Evolutionary conservation across 345 rosid species (phyloP), one percentile per base, ranked within the genome.

Genomic region (Toxicodendron radicans): DNA sequence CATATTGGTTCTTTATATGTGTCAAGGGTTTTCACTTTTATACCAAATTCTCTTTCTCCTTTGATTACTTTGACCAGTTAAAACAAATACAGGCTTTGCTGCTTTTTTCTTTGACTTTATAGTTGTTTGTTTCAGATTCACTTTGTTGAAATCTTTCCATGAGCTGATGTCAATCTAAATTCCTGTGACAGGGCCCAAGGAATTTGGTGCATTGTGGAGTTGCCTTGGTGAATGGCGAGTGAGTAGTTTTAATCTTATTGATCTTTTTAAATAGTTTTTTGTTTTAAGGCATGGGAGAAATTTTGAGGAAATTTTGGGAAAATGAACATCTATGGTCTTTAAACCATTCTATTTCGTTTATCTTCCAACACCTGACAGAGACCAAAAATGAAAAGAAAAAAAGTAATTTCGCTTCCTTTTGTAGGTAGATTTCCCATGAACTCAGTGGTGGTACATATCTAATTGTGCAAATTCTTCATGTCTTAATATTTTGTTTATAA

Each of bases 141-240:
- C 57, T 23, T 53, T 23, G 60, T 18, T 33, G 48, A 18, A 18
- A 30, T 52, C 17, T 52, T 32, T 68, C 30, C 59, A 17, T 7
- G 27, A 9, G 2, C 2, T 69, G 21, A 58, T 21, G 8, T 58
- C 30, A 13, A 49, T 17, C 58, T 66, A 48, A 46, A 68, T 66
- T 72, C 46, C 5, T 33, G 52, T 72, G 79, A 33, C 84, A 85
- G 95, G 92, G 66, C 88, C 86, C 3, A 69, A 32, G 5, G 97
- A 85, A 79, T 90, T 89, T 83, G 82, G 83, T 61, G 90, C 84
- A 63, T 80, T 90, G 35, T 87, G 94, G 93, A 85, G 75, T 74
- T 83, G 91, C 66, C 90, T 92, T 30, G 88, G 87, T 46, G 89
- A 87, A 64, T 89, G 90, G 92, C 84, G 89, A 57, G 97, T 89